Evolutionary conservation across 2,329 filamentous ascomycete genomes (phyloP), one percentile per base, ranked within the genome.

Genomic region (Grosmannia penicillata): DNA sequence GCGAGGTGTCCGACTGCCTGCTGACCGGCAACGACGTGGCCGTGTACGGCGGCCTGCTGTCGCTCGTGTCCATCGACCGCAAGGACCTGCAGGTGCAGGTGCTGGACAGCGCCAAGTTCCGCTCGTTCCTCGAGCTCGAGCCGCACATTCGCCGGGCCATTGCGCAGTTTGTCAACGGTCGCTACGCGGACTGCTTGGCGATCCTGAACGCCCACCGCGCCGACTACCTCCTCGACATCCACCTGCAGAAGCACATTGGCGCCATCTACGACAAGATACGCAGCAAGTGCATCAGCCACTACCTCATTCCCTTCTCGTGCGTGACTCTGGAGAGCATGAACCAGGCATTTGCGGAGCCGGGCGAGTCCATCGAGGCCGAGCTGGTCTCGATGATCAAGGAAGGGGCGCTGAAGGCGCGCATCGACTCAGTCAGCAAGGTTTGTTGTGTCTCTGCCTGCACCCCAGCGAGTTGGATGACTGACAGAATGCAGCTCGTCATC

Each of bases 141-240:
- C 86, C 89, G 4, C 89, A 96, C 51, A 82, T 98, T 45, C 82
- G 91, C 46, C 87, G 87, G 42, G 89, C 91, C 11, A 82, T 98
- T 49, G 75, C 74, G 8, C 78, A 84, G 54, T 98, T 95, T 61
- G 84, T 89, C 49, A 85, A 82, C 48, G 85, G 84, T 43, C 83
- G 93, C 50, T 98, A 95, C 58, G 80, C 82, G 9, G 72, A 73
- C 31, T 96, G 89, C 56, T 66, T 98, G 32, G 70, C 76, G 33
- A 84, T 89, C 26, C 70, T 98, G 1, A 82, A 91, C 51, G 71
- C 75, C 6, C 89, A 91, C 56, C 77, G 77, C 36, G 63, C 75
- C 26, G 91, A 98, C 57, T 96, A 91, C 55, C 67, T 87, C n/a
- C 73, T 96, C 6, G 91, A 98, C 53, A 64, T 94, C 17, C 80